A percentile compares a stretch with the other conserved stretches of the same genome.
Evolutionary conservation across 2,329 filamentous ascomycete species (phyloP).

Genomic region (Paracorniculantispora psalliotae): DNA sequence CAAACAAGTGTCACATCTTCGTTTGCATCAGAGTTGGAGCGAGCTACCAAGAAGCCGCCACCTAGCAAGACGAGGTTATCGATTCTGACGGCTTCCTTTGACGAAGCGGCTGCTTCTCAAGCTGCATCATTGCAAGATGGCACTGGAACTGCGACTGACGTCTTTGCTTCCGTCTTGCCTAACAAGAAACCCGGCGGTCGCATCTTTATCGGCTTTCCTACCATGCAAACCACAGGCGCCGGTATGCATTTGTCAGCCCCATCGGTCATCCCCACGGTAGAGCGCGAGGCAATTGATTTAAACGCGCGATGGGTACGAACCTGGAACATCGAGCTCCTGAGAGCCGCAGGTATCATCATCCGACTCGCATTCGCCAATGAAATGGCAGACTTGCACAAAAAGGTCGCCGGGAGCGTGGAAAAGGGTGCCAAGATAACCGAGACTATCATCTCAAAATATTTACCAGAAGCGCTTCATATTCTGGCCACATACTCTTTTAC

Average conservation of each 20-base stretch:
- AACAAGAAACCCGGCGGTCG: constrained; percentile 75
- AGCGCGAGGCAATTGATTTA: constrained; percentile 92
- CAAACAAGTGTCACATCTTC: constrained; percentile 66
- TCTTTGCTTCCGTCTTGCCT: constrained; percentile 87
- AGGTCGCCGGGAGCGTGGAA: constrained; percentile 44
- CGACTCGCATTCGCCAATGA: constrained; percentile 84
- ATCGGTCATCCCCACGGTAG: constrained; percentile 93
- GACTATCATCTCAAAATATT: constrained; percentile 59
- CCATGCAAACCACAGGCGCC: constrained; percentile 91
- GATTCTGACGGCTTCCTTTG: constrained; percentile 86
- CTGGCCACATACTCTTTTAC: constrained; percentile 83
- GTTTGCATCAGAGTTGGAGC: constrained; percentile 81
- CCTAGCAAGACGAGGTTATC: constrained; percentile 82
- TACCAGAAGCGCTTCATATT: constrained; percentile 76
- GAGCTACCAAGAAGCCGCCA: constrained; percentile 94
- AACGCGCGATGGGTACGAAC: constrained; percentile 92
- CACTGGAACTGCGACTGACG: constrained; percentile 59
- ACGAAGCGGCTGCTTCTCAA: constrained; percentile 66
- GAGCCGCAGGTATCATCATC: constrained; percentile 84
- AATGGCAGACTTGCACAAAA: constrained; percentile 69
- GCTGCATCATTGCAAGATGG: constrained; percentile 38
- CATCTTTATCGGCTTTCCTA: constrained; percentile 97
- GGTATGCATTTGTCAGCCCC: constrained; percentile 93
- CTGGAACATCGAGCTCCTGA: constrained; percentile 93
- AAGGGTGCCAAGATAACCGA: constrained; percentile 51